Evolutionary conservation across 306 rosid species (phyloP).

Genomic region (Carpinus viminea): DNA sequence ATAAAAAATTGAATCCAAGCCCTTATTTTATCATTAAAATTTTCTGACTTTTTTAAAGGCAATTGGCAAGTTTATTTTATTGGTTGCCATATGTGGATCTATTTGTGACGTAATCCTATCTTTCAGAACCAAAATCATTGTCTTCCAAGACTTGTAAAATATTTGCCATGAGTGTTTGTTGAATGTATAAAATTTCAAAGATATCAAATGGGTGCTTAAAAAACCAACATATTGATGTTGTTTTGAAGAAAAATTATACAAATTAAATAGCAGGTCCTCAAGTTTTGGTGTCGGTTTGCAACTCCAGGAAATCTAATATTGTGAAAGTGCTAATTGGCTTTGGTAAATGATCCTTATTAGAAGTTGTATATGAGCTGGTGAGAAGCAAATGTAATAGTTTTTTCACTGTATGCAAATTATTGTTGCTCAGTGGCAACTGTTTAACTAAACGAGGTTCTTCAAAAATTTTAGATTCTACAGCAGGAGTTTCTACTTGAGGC

Average conservation of each 20-base stretch:
- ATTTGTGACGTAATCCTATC: neutral
- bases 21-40: neutral
- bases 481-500: neutral
- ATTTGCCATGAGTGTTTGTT: neutral
- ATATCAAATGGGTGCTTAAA: neutral
- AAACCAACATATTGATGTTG: neutral
- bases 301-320: neutral
- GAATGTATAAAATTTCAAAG: neutral
- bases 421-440: neutral
- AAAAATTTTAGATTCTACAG: neutral
- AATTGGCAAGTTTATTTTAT: neutral
- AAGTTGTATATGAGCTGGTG: neutral
- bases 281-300: neutral
- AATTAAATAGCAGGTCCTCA: neutral
- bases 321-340: slow-evolving; percentile 1
- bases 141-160: neutral
- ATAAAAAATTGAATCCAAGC: neutral
- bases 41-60: neutral
- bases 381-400: neutral
- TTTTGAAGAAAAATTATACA: neutral
- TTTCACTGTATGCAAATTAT: neutral
- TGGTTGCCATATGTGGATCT: neutral
- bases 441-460: neutral
- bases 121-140: neutral
- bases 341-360: neutral